A percentile compares a stretch with the other conserved stretches of the same genome.
Conservation (phyloP, 164 flowering plant species). For the Kalanchoe fedtschenkoi region DNA sequence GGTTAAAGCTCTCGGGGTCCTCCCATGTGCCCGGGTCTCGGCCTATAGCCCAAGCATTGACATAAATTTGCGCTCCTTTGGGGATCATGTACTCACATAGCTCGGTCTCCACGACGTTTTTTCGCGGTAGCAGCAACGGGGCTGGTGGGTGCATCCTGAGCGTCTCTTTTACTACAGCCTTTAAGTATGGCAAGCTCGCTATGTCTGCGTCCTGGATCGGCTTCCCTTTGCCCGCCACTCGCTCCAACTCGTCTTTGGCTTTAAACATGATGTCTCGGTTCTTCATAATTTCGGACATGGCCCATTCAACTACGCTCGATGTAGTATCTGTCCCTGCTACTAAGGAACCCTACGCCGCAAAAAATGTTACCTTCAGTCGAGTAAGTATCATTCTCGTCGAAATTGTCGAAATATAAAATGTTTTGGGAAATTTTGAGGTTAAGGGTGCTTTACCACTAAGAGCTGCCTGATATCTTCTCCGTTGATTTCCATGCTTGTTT, state of each 20-base stretch:
- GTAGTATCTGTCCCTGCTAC: slow-evolving; percentile 3
- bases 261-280: neutral
- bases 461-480: slow-evolving; percentile 8
- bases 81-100: slow-evolving; percentile 3
- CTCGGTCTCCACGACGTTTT: neutral
- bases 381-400: slow-evolving; percentile 16
- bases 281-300: slow-evolving; percentile 5
- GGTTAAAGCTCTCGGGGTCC: slow-evolving; percentile 10
- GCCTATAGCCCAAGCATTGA: slow-evolving; percentile 5
- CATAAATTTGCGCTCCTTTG: neutral
- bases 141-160: slow-evolving; percentile 3
- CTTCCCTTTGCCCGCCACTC: neutral
- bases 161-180: slow-evolving; percentile 4
- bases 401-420: neutral
- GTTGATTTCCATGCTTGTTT: slow-evolving; percentile 6
- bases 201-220: neutral
- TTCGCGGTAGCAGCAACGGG: slow-evolving; percentile 4
- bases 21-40: slow-evolving; percentile 11
- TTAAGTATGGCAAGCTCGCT: neutral
- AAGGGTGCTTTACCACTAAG: slow-evolving; percentile 12
- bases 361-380: slow-evolving; percentile 18
- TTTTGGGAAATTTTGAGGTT: no score
- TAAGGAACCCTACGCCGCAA: neutral
- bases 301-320: slow-evolving; percentile 8
- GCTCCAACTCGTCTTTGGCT: neutral